Evolutionary conservation across 768 basidiomycete species (phyloP), one percentile per base, ranked within the genome.

Genomic region (Cystofilobasidium macerans): DNA sequence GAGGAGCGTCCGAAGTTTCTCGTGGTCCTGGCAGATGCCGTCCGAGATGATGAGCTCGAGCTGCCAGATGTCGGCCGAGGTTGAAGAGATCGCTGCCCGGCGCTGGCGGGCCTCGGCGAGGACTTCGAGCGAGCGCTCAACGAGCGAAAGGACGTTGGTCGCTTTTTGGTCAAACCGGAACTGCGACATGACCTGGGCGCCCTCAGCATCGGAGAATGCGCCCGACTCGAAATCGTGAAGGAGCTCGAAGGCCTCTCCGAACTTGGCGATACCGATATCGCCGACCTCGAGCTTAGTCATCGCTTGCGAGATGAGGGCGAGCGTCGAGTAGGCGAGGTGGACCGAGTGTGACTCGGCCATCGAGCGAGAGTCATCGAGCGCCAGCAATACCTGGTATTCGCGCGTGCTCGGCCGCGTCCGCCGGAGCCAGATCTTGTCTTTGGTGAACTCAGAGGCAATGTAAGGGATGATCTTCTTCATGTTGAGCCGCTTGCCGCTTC

Each of bases 381-480:
- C 87, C 64, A 99, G 82, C 45, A 98, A 82, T 2, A 99, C 84
- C 73, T 99, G 94, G 76, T 98, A 98, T 73, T 95, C 93, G 57
- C 95, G 83, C 72, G 88, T 85, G 74, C 89, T 91, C 7, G 95
- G 94, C 58, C 87, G 85, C 4, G 93, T 95, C 26, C 95, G 83
- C 30, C 94, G 86, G 40, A 98, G 80, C 95, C 95, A 99, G 70
- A 98, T 98, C 78, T 93, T 93, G 81, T 99, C 94, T 76, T 98
- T 98, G 60, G 93, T 98, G 79, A 89, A 99, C 78, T 99, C 95
- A 77, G 87, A 89, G 40, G 95, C 94, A 68, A 99, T 93, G 80
- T 94, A 98, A 3, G 88, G 85, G 68, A 99, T 93, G 75, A 98
- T 90, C 78, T 93, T 93, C 75, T 93, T 91, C 94, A 98, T 97